These are phyloP conservation scores for Acephala macrosclerotiorum DNA, from an alignment of 2,329 filamentous ascomycete genomes.

Conservation along the genomic window DNA sequence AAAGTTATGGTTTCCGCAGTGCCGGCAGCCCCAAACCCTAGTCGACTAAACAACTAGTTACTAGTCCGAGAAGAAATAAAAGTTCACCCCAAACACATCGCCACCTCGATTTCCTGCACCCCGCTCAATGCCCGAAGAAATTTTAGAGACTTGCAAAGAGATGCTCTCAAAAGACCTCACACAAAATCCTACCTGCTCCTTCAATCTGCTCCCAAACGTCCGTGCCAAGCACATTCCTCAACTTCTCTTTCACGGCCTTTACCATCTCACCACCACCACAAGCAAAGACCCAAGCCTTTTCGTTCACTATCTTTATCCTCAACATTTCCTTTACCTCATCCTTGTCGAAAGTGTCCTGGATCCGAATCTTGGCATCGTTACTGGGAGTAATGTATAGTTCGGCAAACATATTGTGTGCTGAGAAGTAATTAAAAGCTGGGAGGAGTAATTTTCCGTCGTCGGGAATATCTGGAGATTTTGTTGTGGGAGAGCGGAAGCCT, in stretches of 20 bases:
- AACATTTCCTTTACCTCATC: background rate
- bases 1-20: too few relatives aligned
- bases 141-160: too few relatives aligned
- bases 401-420: background rate
- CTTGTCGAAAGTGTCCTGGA: background rate
- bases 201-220: background rate
- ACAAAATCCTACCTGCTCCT: background rate
- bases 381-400: background rate
- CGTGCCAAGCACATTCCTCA: background rate
- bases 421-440: background rate
- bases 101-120: too few relatives aligned
- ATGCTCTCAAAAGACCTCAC: background rate
- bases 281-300: background rate
- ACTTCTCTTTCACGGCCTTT: background rate
- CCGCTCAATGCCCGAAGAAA: too few relatives aligned
- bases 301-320: background rate
- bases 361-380: background rate
- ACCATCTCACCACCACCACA: constrained; percentile 13
- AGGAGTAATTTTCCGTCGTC: background rate
- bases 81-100: too few relatives aligned
- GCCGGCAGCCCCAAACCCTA: too few relatives aligned
- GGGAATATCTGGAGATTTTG: background rate
- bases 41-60: too few relatives aligned
- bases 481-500: background rate
- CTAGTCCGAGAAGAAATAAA: too few relatives aligned